Base-by-base conservation (phyloP, 768 basidiomycete species). In the Suillus brevipes region DNA sequence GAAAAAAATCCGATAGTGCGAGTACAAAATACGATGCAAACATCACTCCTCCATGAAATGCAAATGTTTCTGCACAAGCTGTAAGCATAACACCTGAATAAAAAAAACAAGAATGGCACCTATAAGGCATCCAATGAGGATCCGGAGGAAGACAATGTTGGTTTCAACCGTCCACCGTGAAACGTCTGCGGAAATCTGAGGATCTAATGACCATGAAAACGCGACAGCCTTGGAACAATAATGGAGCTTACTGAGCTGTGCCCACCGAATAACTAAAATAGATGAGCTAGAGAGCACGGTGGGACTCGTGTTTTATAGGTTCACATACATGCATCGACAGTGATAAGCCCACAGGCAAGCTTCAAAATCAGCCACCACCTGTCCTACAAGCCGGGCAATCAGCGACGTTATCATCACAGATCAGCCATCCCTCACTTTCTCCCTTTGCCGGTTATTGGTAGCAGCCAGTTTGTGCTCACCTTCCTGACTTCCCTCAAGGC, bases 251-350 rank as follows among this genome's bases (percentile, higher is more conserved):
- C 89, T 83, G 2, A 91, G 78, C 67, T 91, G 85, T 40, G 87
- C 86, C 89, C 90, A 94, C 68, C 92, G 80, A 61, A 94, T 92
- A 73, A 92, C 92, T 93, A 66, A 9, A 38, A 42, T 20, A 40
- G 55, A 63, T 49, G 42, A 64, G 63, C 40, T 20, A 58, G 12
- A 16, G 42, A 47, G 58, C 62, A 52, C 67, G 37, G 60, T 40
- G 43, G 62, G 64, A 67, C 36, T 18, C 40, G 47, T 60, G 38
- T 37, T 28, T 42, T 55, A 25, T 43, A 23, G 14, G 36, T 57
- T 47, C 36, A 81, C 89, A 61, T 73, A 94, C 91, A 92, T 4
- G 90, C 88, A 78, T 94, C 92, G 13, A 91, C 75, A 23, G 86
- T 74, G 28, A 91, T 76, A 14, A 92, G 78, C 1, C 83, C 82